phyloP scores from a whole-genome alignment of 225 moss, liverwort and hornwort genomes.

The Pleurozium schreberi region DNA sequence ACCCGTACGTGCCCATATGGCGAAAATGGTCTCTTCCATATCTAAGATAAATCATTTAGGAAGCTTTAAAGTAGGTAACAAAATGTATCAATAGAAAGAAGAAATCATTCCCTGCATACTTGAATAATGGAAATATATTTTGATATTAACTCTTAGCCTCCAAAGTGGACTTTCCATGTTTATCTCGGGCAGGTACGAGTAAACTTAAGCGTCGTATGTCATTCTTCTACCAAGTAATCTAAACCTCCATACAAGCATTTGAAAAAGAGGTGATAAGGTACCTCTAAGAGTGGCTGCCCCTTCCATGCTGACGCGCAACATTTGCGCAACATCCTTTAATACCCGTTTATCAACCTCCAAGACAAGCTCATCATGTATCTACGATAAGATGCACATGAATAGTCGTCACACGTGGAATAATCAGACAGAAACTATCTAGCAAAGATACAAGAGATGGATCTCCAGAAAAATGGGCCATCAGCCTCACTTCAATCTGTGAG shows the following conservation, averaged over 20 bases:
- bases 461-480: conserved; percentile 94
- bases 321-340: conserved; percentile 58
- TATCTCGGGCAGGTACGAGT: not conserved
- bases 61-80: not conserved
- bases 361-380: conserved; percentile 96
- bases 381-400: not conserved
- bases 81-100: not conserved
- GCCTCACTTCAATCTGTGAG: conserved; percentile 87
- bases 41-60: not conserved
- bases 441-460: conserved; percentile 67
- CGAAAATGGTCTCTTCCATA: not conserved
- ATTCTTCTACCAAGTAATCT: not conserved
- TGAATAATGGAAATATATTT: not conserved
- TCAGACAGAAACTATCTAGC: conserved; percentile 1
- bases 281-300: conserved; percentile 66
- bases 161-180: not conserved
- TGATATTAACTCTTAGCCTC: not conserved
- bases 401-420: not conserved
- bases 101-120: not conserved
- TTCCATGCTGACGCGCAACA: conserved; percentile 80
- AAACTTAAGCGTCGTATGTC: no score
- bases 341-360: conserved; percentile 74
- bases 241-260: not conserved
- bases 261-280: not conserved
- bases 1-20: not conserved